Percentiles rank a stretch among this genome's conserved stretches.
phyloP scores from a whole-genome alignment of 441 rosid genomes.

The Geranium incanum region DNA sequence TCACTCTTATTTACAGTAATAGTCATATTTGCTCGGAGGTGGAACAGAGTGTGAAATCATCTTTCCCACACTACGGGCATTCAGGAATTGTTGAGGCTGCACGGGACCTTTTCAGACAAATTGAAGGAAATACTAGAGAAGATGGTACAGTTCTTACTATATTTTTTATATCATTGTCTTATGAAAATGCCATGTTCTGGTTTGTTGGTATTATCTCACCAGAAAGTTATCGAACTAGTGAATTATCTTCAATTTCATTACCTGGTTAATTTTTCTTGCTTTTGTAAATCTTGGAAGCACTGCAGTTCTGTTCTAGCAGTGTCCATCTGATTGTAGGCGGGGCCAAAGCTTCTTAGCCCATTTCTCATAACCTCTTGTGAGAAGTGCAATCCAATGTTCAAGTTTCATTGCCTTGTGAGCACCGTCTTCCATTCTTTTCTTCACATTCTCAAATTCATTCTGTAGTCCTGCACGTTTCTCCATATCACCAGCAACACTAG shows the following conservation, averaged over 20 bases:
- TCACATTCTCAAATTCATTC: conserved; percentile 66
- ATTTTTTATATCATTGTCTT: neutral
- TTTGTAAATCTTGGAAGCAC: conserved; percentile 83
- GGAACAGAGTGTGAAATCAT: conserved; percentile 36
- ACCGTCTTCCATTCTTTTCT: conserved; percentile 68
- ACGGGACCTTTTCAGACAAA: conserved; percentile 63
- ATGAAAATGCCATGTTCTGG: neutral
- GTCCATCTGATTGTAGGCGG: conserved; percentile 75
- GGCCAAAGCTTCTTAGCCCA: conserved; percentile 67
- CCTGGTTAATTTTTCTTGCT: conserved; percentile 58
- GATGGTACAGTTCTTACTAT: conserved; percentile 28
- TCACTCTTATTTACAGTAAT: conserved; percentile 28
- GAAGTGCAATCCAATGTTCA: conserved; percentile 73
- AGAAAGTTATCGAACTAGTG: neutral
- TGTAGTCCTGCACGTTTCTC: conserved; percentile 87
- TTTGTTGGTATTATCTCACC: neutral
- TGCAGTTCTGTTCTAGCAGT: conserved; percentile 80
- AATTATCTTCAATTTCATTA: neutral
- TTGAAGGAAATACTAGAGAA: conserved; percentile 55
- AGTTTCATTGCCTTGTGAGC: conserved; percentile 75
- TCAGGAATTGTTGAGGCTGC: conserved; percentile 78
- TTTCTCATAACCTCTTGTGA: conserved; percentile 87
- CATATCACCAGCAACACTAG: conserved; percentile 84
- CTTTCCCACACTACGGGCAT: conserved; percentile 75
- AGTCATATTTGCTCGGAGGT: conserved; percentile 30